phyloP scores from a whole-genome alignment of 2,329 filamentous ascomycete species.

The Botrytis porri region DNA sequence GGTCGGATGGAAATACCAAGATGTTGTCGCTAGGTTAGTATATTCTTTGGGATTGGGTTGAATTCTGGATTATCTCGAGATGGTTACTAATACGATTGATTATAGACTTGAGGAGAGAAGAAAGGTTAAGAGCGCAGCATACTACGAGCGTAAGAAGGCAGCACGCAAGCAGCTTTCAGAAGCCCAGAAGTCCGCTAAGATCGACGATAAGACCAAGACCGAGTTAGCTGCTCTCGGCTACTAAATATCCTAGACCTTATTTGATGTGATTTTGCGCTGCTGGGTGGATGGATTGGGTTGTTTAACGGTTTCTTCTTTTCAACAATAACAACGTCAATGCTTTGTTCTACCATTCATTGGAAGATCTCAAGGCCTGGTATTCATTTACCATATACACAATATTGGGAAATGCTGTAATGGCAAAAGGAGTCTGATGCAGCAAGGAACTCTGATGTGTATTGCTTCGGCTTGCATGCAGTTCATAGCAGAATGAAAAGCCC shows the following conservation, averaged over 20 bases:
- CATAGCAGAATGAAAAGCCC: conserved; percentile 37
- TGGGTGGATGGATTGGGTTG: conserved; percentile 26
- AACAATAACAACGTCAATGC: conserved; percentile 36
- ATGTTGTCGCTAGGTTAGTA: conserved; percentile 93
- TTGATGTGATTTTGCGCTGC: conserved; percentile 26
- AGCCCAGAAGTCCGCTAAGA: conserved; percentile 86
- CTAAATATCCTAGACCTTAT: conserved; percentile 53
- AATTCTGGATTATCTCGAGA: neutral
- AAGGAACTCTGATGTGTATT: conserved; percentile 37
- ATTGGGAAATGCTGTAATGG: conserved; percentile 35
- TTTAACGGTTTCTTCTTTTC: conserved; percentile 31
- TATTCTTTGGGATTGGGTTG: conserved; percentile 7
- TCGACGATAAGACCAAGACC: conserved; percentile 82
- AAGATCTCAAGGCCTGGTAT: conserved; percentile 36
- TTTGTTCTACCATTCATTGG: conserved; percentile 36
- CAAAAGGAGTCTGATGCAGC: conserved; percentile 33
- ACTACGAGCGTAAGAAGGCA: conserved; percentile 99
- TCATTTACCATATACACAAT: conserved; percentile 28
- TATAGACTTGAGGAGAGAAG: conserved; percentile 94
- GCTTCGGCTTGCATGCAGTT: conserved; percentile 37
- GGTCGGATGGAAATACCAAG: conserved; percentile 99
- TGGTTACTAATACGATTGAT: conserved; percentile 27
- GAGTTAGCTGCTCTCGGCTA: conserved; percentile 89
- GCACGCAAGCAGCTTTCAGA: conserved; percentile 85
- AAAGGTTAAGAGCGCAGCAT: conserved; percentile 98